Conservation (phyloP, 2,329 filamentous ascomycete species). For the Cladosporium velox region DNA sequence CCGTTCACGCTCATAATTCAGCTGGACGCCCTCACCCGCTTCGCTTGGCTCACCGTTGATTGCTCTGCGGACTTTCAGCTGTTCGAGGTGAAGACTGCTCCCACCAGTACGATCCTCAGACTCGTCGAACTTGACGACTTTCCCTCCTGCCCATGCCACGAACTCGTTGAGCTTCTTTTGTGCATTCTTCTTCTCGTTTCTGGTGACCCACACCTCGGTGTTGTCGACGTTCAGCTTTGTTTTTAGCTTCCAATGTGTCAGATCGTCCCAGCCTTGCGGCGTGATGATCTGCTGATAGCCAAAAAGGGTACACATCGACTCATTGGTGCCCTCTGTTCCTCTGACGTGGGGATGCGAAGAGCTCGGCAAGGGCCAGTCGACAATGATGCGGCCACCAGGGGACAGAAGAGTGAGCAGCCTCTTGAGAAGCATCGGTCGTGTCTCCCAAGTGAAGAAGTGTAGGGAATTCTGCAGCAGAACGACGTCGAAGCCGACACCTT, state of each 20-base stretch:
- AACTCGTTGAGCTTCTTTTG: background rate
- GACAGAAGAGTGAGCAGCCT: background rate
- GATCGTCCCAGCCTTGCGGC: background rate
- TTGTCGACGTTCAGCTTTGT: background rate
- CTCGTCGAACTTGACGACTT: background rate
- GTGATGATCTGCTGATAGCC: background rate
- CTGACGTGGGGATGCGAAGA: background rate
- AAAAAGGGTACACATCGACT: background rate
- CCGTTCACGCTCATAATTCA: background rate
- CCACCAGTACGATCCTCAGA: background rate
- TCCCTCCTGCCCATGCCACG: background rate
- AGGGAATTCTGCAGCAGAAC: background rate
- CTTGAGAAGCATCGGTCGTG: conserved; percentile 20
- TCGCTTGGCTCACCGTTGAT: background rate
- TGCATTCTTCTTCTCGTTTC: background rate
- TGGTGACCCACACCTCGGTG: background rate
- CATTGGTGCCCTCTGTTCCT: background rate
- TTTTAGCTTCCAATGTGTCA: background rate
- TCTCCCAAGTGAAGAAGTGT: background rate
- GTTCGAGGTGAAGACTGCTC: background rate
- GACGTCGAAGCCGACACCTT: background rate
- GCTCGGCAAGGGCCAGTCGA: background rate
- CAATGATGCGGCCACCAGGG: background rate
- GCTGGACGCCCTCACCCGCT: background rate
- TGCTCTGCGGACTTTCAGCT: background rate